phyloP scores from a whole-genome alignment of 345 rosid genomes.

The Lepidium africanum region DNA sequence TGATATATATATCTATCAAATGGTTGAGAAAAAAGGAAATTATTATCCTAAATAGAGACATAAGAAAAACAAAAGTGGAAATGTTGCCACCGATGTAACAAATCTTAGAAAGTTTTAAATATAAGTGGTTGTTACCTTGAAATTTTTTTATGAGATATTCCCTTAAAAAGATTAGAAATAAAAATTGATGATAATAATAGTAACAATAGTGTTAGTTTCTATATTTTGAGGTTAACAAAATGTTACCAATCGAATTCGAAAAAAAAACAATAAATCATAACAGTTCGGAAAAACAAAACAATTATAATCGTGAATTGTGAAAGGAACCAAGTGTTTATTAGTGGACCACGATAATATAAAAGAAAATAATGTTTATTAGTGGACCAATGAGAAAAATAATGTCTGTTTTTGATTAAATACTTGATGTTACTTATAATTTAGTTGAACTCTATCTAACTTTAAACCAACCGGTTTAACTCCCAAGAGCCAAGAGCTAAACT shows the following conservation, averaged over 20 bases:
- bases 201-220: too few relatives aligned
- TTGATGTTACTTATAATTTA: constrained; percentile 9
- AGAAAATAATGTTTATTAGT: background rate
- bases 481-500: background rate
- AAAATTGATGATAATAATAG: too few relatives aligned
- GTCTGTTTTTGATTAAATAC: background rate
- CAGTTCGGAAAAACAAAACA: background rate
- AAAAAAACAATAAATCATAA: background rate
- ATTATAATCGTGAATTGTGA: background rate
- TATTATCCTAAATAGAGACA: background rate
- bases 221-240: background rate
- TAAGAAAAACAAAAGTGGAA: background rate
- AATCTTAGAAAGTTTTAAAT: too few relatives aligned
- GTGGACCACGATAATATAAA: constrained; percentile 9
- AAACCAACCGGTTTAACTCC: constrained; percentile 14
- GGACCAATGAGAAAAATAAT: background rate
- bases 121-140: too few relatives aligned
- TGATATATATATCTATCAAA: too few relatives aligned
- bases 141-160: too few relatives aligned
- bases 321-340: constrained; percentile 4
- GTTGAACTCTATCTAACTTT: background rate
- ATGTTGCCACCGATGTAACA: too few relatives aligned
- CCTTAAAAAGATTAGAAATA: too few relatives aligned
- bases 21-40: background rate
- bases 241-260: background rate